Conservation (phyloP, 2,329 filamentous ascomycete species). For the Verticillium tricorpus region DNA sequence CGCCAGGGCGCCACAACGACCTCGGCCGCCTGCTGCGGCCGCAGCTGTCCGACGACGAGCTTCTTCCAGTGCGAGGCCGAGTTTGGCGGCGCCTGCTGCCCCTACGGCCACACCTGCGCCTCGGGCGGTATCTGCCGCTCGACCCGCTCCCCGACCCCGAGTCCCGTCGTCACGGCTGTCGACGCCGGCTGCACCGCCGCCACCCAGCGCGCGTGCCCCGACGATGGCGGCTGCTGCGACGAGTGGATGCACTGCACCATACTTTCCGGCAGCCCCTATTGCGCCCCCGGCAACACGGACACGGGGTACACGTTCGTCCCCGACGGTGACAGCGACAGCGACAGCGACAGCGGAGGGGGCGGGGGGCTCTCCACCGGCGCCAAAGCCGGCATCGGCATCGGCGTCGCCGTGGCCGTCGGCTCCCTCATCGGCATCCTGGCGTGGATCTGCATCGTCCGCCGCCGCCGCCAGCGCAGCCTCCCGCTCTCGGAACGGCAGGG, state of each 20-base stretch:
- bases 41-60: conserved; percentile 34
- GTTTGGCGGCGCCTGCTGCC: conserved; percentile 47
- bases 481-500: conserved; percentile 1
- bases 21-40: conserved; percentile 31
- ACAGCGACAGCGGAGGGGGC: conserved; percentile 7
- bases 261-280: conserved; percentile 29
- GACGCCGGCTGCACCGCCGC: conserved; percentile 37
- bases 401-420: conserved; percentile 39
- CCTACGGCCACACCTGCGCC: conserved; percentile 37
- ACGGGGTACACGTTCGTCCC: not conserved
- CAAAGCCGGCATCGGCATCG: conserved; percentile 53
- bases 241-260: conserved; percentile 37
- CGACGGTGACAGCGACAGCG: conserved; percentile 20
- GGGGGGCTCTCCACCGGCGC: conserved; percentile 40
- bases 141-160: conserved; percentile 13
- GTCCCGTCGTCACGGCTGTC: conserved; percentile 26
- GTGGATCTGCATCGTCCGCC: conserved; percentile 42
- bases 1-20: conserved; percentile 18
- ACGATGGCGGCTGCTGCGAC: conserved; percentile 47
- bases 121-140: conserved; percentile 28
- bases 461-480: conserved; percentile 23
- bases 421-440: conserved; percentile 35
- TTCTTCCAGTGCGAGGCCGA: conserved; percentile 38
- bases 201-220: conserved; percentile 36
- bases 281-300: conserved; percentile 26